Evolutionary conservation across 2,329 filamentous ascomycete species (phyloP).

Genomic region (Cadophora luteo-olivacea): DNA sequence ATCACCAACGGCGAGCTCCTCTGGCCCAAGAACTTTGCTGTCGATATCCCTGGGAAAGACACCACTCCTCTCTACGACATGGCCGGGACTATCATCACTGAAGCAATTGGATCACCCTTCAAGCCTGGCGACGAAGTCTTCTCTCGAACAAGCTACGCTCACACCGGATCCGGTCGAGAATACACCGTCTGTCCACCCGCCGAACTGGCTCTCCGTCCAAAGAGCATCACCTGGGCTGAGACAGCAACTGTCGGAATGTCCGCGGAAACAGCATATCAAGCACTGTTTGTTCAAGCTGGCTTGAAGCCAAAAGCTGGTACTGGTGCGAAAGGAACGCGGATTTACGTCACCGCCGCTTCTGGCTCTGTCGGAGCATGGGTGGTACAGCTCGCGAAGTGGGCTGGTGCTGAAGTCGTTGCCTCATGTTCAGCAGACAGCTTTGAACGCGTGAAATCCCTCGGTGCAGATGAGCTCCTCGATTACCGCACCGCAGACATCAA

Average conservation of each 20-base stretch:
- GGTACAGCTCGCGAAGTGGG: constrained; percentile 49
- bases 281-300: constrained; percentile 49
- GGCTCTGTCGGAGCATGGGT: constrained; percentile 53
- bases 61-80: constrained; percentile 47
- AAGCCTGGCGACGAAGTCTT: constrained; percentile 49
- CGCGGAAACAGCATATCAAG: constrained; percentile 52
- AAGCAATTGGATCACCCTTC: constrained; percentile 48
- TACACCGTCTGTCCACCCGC: constrained; percentile 45
- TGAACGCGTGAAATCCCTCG: constrained; percentile 48
- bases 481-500: constrained; percentile 40
- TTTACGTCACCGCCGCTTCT: constrained; percentile 53
- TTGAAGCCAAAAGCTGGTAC: constrained; percentile 32
- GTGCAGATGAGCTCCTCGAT: constrained; percentile 50
- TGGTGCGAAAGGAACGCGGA: constrained; percentile 45
- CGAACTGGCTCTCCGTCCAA: constrained; percentile 48
- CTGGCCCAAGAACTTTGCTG: constrained; percentile 48
- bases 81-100: constrained; percentile 48
- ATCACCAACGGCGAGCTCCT: constrained; percentile 51
- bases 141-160: constrained; percentile 45
- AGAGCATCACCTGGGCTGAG: constrained; percentile 46
- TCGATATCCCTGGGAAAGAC: constrained; percentile 29
- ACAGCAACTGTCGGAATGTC: constrained; percentile 49
- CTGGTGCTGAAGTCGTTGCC: constrained; percentile 49
- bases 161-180: constrained; percentile 48
- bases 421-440: constrained; percentile 49